A percentile compares a stretch with the other conserved stretches of the same genome.
Conservation (phyloP, 1,284 basidiomycete genomes). For the Ganoderma lucidum region DNA sequence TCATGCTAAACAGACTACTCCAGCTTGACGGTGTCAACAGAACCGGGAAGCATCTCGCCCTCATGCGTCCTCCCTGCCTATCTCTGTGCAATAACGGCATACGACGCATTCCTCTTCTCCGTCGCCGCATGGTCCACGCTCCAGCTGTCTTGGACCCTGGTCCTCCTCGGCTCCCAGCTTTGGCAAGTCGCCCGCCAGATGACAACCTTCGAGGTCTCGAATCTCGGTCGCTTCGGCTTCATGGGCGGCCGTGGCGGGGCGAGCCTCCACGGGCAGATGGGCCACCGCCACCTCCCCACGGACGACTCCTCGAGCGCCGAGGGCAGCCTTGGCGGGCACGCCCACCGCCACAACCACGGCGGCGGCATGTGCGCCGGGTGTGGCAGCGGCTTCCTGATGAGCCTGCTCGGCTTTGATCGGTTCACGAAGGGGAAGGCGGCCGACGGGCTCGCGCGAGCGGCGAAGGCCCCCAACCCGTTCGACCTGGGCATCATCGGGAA, state of each 20-base stretch:
- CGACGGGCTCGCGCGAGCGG: slow-evolving; percentile 76
- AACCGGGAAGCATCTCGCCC: slow-evolving; percentile 55
- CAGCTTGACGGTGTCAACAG: slow-evolving; percentile 46
- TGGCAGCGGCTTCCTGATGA: slow-evolving; percentile 79
- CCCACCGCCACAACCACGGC: slow-evolving; percentile 43
- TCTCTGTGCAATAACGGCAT: slow-evolving; percentile 74
- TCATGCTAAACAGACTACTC: slow-evolving; percentile 55
- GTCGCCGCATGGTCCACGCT: slow-evolving; percentile 87
- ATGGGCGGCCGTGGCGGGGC: slow-evolving; percentile 94
- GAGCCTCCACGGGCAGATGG: slow-evolving; percentile 72
- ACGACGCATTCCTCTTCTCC: slow-evolving; percentile 87
- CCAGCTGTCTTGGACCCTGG: slow-evolving; percentile 92
- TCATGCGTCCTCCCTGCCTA: slow-evolving; percentile 74
- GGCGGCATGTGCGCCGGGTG: slow-evolving; percentile 44
- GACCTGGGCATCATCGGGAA: slow-evolving; percentile 87
- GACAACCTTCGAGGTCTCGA: slow-evolving; percentile 96
- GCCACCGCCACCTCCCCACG: slow-evolving; percentile 55
- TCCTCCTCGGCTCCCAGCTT: slow-evolving; percentile 86
- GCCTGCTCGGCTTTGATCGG: slow-evolving; percentile 90
- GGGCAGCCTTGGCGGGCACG: slow-evolving; percentile 30
- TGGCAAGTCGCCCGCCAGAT: slow-evolving; percentile 96
- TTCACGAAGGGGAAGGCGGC: slow-evolving; percentile 92
- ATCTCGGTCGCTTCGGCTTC: slow-evolving; percentile 94
- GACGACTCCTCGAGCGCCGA: slow-evolving; percentile 33
- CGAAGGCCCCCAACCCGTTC: slow-evolving; percentile 89